These are phyloP conservation scores for Stagonosporopsis tanaceti DNA, from an alignment of 2,329 filamentous ascomycete species.

Conservation along the genomic window DNA sequence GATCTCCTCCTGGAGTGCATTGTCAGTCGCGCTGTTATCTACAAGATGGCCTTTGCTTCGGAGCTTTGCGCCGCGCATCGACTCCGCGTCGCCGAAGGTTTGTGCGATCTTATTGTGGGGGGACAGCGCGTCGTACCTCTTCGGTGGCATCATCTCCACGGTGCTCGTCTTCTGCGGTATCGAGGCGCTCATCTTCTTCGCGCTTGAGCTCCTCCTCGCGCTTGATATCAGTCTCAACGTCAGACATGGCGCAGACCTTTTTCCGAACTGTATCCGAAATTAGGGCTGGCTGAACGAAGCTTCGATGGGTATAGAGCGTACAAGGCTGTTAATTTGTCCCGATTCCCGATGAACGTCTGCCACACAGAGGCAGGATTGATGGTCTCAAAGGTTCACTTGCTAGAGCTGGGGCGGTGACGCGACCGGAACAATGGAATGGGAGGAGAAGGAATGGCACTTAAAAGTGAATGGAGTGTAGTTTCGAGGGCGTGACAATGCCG, in stretches of 20 bases:
- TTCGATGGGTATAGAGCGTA: slow-evolving; percentile 1
- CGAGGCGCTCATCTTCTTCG: slow-evolving; percentile 44
- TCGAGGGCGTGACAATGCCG: slow-evolving; percentile 13
- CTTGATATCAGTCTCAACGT: slow-evolving; percentile 40
- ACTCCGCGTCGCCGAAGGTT: neutral
- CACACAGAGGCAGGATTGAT: neutral
- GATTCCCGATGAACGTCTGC: neutral
- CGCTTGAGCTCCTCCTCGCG: slow-evolving; percentile 44
- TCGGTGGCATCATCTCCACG: slow-evolving; percentile 42
- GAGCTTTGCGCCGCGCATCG: neutral
- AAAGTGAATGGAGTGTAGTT: slow-evolving; percentile 10
- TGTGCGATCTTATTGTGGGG: neutral
- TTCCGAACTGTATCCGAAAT: slow-evolving; percentile 6
- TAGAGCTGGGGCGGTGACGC: neutral
- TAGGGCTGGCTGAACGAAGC: slow-evolving; percentile 9
- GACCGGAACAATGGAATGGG: slow-evolving; percentile 4
- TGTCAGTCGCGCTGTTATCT: slow-evolving; percentile 15
- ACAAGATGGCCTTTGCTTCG: no score
- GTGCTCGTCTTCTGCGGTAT: slow-evolving; percentile 42
- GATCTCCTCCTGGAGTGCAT: slow-evolving; percentile 50
- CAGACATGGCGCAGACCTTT: slow-evolving; percentile 33
- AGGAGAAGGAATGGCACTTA: slow-evolving; percentile 4
- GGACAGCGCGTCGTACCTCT: slow-evolving; percentile 40
- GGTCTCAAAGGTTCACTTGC: neutral
- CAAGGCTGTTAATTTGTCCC: slow-evolving; percentile 9